phyloP scores from a whole-genome alignment of 73 alveolate genomes.

The Tetrahymena borealis region DNA sequence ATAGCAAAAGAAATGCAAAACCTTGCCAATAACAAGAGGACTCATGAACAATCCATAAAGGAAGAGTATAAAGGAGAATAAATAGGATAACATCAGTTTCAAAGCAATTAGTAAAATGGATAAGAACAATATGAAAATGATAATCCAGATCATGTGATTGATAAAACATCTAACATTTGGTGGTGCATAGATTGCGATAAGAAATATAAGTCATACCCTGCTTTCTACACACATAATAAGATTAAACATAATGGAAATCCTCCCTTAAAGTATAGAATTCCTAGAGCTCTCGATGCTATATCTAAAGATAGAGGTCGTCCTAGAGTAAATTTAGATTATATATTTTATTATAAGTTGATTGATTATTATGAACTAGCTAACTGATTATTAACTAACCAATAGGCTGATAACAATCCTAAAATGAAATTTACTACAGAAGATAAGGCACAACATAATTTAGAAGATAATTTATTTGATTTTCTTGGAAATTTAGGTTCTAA shows the following conservation, averaged over 20 bases:
- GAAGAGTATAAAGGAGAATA: background rate
- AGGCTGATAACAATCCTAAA: background rate
- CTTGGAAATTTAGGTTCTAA: background rate
- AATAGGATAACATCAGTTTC: background rate
- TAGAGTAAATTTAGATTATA: background rate
- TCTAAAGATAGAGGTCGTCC: slow-evolving; percentile 3
- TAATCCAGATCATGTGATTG: background rate
- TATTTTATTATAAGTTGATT: too few species aligned
- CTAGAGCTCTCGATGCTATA: background rate
- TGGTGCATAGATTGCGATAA: background rate
- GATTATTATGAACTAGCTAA: too few species aligned
- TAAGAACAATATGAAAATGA: background rate
- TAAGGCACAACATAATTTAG: background rate
- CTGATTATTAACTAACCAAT: background rate
- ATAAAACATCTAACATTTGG: background rate
- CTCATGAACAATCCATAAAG: background rate
- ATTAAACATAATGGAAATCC: background rate
- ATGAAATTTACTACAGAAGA: background rate
- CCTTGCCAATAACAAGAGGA: background rate
- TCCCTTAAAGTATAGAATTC: background rate
- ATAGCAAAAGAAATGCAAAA: too few species aligned
- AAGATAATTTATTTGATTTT: background rate
- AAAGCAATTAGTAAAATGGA: background rate
- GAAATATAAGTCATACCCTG: background rate
- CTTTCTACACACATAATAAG: background rate